These are phyloP conservation scores for Massariosphaeria phaeospora DNA, from an alignment of 495 filamentous ascomycete genomes.

Conservation along the genomic window DNA sequence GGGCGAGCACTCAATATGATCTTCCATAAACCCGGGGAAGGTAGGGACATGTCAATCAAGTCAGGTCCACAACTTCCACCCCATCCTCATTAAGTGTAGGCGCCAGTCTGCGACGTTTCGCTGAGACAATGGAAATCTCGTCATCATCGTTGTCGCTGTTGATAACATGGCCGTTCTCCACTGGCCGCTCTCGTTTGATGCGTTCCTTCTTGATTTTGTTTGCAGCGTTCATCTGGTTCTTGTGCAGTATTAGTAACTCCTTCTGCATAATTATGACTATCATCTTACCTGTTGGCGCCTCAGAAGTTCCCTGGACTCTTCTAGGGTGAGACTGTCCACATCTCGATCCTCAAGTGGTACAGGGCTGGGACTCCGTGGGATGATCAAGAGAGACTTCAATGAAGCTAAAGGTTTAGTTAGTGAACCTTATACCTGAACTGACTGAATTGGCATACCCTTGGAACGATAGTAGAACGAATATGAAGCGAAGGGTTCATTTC, in stretches of 20 bases:
- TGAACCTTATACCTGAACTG: too few relatives aligned
- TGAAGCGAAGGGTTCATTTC: constrained; percentile 15
- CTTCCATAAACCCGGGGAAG: neutral
- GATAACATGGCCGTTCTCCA: neutral
- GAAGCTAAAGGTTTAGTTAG: constrained; percentile 8
- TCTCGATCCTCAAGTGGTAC: constrained; percentile 12
- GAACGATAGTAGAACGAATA: constrained; percentile 26
- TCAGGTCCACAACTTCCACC: constrained; percentile 11
- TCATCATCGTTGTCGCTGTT: constrained; percentile 2
- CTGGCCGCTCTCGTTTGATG: constrained; percentile 18
- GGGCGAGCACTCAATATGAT: neutral
- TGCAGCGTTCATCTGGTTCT: neutral
- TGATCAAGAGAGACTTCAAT: constrained; percentile 14
- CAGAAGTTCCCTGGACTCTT: constrained; percentile 20
- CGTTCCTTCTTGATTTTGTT: neutral
- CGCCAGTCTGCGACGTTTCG: constrained; percentile 7
- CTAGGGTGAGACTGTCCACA: constrained; percentile 12
- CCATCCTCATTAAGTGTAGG: constrained; percentile 1
- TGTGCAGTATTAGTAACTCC: neutral
- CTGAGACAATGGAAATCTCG: constrained; percentile 13
- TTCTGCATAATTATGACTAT: too few relatives aligned
- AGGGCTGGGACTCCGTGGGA: constrained; percentile 16
- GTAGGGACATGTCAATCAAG: constrained; percentile 5
- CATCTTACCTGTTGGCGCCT: constrained; percentile 12
- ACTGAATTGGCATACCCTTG: neutral